Conservation (phyloP, 441 rosid species). For the Sinapis alba region DNA sequence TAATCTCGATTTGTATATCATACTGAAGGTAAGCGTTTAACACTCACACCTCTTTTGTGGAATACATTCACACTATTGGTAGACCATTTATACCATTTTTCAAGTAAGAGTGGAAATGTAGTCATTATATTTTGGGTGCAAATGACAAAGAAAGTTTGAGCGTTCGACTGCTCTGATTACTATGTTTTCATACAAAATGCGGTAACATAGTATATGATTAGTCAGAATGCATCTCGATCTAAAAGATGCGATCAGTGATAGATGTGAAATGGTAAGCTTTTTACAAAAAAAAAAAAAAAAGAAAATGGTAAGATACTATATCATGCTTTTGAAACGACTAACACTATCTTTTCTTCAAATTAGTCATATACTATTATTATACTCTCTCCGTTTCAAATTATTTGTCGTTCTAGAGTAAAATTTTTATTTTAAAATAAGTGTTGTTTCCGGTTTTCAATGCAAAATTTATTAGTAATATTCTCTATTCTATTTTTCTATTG, state of each 20-base stretch:
- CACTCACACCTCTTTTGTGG: slow-evolving; percentile 31
- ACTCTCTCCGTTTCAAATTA: too few species aligned
- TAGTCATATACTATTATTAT: neutral
- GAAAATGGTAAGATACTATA: neutral
- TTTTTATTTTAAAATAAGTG: too few species aligned
- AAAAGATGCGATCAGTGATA: neutral
- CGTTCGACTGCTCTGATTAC: neutral
- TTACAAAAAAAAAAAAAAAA: too few species aligned
- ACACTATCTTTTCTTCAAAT: neutral
- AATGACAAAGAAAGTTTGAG: slow-evolving; percentile 14
- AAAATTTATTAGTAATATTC: too few species aligned
- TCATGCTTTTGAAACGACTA: neutral
- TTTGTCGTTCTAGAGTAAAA: too few species aligned
- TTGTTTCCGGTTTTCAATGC: too few species aligned
- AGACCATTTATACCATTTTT: neutral
- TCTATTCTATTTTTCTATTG: too few species aligned
- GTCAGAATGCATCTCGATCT: neutral
- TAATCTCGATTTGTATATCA: neutral
- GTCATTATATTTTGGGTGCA: neutral
- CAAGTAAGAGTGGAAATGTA: neutral
- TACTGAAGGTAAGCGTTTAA: slow-evolving; percentile 11
- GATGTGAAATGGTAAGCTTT: neutral
- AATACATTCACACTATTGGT: slow-evolving; percentile 33
- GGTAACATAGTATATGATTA: neutral
- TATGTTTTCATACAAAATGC: neutral